Base-by-base conservation (phyloP, 768 basidiomycete genomes). In the Phylloporus rhodoxanthus region DNA sequence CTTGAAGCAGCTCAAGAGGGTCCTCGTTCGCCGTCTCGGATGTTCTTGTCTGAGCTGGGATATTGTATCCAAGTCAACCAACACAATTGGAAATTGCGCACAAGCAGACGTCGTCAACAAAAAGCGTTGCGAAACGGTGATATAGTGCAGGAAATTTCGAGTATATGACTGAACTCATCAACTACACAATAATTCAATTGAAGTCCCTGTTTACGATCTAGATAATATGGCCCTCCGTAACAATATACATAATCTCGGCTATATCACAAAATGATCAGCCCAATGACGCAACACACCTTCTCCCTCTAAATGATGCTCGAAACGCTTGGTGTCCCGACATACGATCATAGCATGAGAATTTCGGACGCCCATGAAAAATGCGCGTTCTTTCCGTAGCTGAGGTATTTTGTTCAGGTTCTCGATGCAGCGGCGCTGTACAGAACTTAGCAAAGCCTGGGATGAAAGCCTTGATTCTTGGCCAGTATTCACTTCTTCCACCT, bases 331-430 rank as follows among this genome's bases (percentile, higher is more conserved):
- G 53, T 90, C 87, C 38, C 89, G 72, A 62, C 77, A 81, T 9
- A 91, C 71, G 54, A 92, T 84, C 49, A 79, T 71, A 5, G 76
- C 86, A 67, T 92, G 89, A 23, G 86, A 70, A 58, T 90, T 90
- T 33, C 67, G 60, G 20, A 82, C 73, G 1, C 68, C 68, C 17
- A 72, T 67, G 56, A 91, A 82, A 60, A 79, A 88, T 17, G 78
- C 85, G 17, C 78, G 64, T 56, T 86, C 77, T 67, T 91, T 91
- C 70, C 80, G 75, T 41, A 91, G 61, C 26, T 72, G 67, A 0
- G 87, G 85, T 10, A 91, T 75, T 37, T 70, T 71, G 64, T 91
- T 91, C 33, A 92, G 70, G 64, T 72, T 76, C 6, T 66, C 67
- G 5, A 78, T 78, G 29, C 85, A 81, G 50, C 68, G 71, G 14